phyloP scores from a whole-genome alignment of 345 rosid genomes.

The Cardamine resedifolia region DNA sequence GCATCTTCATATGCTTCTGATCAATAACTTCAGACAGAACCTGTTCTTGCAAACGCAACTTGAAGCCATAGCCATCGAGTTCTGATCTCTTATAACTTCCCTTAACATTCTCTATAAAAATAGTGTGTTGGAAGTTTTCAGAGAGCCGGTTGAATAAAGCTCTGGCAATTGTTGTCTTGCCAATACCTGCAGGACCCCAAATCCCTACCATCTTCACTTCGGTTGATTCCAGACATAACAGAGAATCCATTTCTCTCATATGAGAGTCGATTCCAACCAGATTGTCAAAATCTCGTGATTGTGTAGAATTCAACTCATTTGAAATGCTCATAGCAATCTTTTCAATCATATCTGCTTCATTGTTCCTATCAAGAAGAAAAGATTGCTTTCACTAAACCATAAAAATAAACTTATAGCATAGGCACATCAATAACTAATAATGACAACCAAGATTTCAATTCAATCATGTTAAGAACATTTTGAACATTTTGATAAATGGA shows the following conservation, averaged over 20 bases:
- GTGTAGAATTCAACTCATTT: not conserved
- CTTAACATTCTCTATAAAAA: conserved; percentile 6
- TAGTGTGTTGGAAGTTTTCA: conserved; percentile 1
- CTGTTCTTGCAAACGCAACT: conserved; percentile 9
- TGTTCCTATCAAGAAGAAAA: conserved; percentile 10
- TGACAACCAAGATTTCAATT: not conserved
- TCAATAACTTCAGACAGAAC: conserved; percentile 11
- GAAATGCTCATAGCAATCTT: conserved; percentile 14
- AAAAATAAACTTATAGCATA: not conserved
- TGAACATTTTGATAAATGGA: not conserved
- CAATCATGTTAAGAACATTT: not conserved
- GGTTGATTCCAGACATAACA: conserved; percentile 12
- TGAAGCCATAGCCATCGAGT: not conserved
- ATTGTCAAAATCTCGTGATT: not conserved
- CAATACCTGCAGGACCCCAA: conserved; percentile 34
- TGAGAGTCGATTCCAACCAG: conserved; percentile 16
- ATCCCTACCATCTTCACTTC: conserved; percentile 31
- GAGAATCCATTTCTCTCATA: conserved; percentile 4
- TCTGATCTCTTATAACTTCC: not conserved
- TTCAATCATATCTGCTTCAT: conserved; percentile 28
- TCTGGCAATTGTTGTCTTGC: conserved; percentile 31
- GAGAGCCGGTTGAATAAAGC: conserved; percentile 16
- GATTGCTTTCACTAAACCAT: not conserved
- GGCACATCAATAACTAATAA: not conserved
- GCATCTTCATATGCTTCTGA: conserved; percentile 22